These are phyloP conservation scores for Fallopia convolvulus DNA, from an alignment of 148 eudicot species.

Conservation along the genomic window DNA sequence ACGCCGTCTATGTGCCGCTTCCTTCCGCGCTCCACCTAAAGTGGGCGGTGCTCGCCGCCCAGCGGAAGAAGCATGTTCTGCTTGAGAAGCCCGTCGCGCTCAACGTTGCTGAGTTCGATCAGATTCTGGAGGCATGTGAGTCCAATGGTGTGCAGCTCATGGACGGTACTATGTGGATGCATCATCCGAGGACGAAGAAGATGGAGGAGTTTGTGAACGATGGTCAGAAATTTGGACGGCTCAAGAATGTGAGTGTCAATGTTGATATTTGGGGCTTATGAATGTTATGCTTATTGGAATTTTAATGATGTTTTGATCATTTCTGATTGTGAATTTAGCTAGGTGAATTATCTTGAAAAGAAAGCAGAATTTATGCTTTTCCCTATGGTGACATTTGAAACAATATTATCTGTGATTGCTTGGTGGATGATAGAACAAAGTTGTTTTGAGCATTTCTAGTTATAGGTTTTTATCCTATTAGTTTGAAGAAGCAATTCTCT, in stretches of 20 bases:
- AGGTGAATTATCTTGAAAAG: neutral
- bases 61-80: constrained; percentile 59
- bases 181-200: constrained; percentile 34
- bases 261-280: neutral
- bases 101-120: constrained; percentile 47
- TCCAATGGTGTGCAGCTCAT: constrained; percentile 52
- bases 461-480: too few relatives aligned
- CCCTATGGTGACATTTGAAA: too few relatives aligned
- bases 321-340: neutral
- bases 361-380: too few relatives aligned
- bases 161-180: constrained; percentile 76
- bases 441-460: too few relatives aligned
- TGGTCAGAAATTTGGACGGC: constrained; percentile 32
- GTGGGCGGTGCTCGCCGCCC: constrained; percentile 70
- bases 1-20: constrained; percentile 67
- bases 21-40: constrained; percentile 61
- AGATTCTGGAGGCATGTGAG: constrained; percentile 46
- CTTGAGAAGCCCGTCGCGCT: constrained; percentile 73
- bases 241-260: constrained; percentile 30
- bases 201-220: constrained; percentile 34
- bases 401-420: too few relatives aligned
- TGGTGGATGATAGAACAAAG: too few relatives aligned
- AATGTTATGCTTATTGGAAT: neutral
- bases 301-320: neutral
- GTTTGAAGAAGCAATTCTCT: neutral